Evolutionary conservation across 2,329 filamentous ascomycete genomes (phyloP).

Genomic region (Phyllosticta ampelicida): DNA sequence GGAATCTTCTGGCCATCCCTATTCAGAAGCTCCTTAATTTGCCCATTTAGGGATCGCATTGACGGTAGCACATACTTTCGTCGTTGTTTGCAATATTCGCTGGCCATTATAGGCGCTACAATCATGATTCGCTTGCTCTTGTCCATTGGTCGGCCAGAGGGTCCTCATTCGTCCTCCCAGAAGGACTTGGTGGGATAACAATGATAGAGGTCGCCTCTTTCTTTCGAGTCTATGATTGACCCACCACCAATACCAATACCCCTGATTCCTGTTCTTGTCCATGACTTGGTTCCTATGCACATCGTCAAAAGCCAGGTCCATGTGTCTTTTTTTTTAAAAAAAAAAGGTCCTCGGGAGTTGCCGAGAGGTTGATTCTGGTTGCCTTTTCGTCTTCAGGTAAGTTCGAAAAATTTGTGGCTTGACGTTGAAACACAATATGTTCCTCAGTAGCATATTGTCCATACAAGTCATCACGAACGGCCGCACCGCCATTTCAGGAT

Average conservation of each 20-base stretch:
- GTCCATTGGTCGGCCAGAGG: background rate
- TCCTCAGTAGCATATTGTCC: constrained; percentile 1
- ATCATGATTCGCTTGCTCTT: background rate
- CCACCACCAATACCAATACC: background rate
- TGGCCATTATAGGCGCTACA: background rate
- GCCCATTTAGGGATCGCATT: background rate
- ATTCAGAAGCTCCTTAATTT: constrained; percentile 16
- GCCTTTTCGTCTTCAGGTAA: background rate
- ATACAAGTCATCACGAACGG: constrained; percentile 3
- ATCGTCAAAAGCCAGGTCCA: background rate
- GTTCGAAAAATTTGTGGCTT: background rate
- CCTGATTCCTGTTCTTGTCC: too few species aligned
- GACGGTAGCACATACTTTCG: background rate
- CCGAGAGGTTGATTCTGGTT: background rate
- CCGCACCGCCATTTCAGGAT: background rate
- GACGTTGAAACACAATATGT: background rate
- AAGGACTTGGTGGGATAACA: too few species aligned
- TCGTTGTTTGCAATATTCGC: background rate
- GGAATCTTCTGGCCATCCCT: constrained; percentile 14
- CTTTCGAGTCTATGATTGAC: background rate
- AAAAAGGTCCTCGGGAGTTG: background rate
- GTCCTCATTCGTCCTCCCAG: background rate
- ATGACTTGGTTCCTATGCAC: too few species aligned
- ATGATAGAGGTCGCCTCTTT: background rate
- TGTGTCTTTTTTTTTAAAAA: too few species aligned